These are phyloP conservation scores for Sapria himalayana DNA, from an alignment of 345 rosid genomes.

Conservation along the genomic window DNA sequence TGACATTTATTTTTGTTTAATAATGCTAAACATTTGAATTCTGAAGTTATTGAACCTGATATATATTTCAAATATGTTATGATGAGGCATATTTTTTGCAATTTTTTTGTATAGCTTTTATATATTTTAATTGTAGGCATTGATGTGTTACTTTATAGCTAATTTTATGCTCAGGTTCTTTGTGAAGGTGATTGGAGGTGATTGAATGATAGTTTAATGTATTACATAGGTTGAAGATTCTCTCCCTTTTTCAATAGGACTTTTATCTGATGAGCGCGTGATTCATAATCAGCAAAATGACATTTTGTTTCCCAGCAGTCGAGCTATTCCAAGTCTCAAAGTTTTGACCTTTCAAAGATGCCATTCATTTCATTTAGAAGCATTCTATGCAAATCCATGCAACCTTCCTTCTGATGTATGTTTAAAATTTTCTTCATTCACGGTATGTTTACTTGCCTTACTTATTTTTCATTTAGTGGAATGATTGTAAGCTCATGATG, in stretches of 20 bases:
- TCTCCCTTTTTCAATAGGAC: constrained; percentile 45
- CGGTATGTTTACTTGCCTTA: constrained; percentile 25
- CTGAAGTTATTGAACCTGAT: no score
- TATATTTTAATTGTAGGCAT: no score
- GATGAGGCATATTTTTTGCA: no score
- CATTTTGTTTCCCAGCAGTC: constrained; percentile 43
- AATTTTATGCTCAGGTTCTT: no score
- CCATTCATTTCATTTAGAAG: constrained; percentile 28
- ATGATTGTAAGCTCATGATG: no score
- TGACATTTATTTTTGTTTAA: no score
- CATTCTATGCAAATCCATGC: constrained; percentile 31
- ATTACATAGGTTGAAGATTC: constrained; percentile 61
- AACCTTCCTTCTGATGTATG: constrained; percentile 24
- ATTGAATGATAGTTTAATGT: neutral
- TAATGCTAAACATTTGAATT: no score
- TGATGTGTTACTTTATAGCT: no score
- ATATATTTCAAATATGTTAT: no score
- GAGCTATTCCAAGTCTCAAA: constrained; percentile 52
- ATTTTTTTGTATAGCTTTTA: no score
- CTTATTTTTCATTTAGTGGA: no score
- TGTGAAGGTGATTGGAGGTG: no score
- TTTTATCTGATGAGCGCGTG: constrained; percentile 37
- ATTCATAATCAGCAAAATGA: constrained; percentile 26
- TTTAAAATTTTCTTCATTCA: constrained; percentile 24
- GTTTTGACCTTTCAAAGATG: constrained; percentile 35